Percentiles rank a stretch among this genome's conserved stretches.
phyloP scores from a whole-genome alignment of 225 moss, liverwort and hornwort genomes.

The Takakia lepidozioides region DNA sequence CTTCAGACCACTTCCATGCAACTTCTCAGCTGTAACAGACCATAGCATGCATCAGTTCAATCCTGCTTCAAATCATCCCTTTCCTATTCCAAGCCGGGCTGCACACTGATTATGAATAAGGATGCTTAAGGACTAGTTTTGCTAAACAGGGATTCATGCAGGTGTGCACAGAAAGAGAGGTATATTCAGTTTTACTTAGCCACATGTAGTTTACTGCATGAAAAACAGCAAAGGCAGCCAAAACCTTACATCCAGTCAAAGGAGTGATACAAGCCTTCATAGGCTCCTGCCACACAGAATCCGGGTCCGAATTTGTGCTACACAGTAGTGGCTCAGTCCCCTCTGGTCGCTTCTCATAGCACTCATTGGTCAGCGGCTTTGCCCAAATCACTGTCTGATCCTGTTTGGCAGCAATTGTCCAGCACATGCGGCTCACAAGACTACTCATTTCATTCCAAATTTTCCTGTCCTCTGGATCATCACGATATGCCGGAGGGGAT shows the following conservation, averaged over 20 bases:
- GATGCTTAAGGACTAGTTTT: too few relatives aligned
- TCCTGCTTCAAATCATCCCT: too few relatives aligned
- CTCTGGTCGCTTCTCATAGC: slow-evolving; percentile 70
- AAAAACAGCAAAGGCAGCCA: too few relatives aligned
- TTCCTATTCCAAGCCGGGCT: too few relatives aligned
- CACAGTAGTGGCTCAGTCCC: slow-evolving; percentile 79
- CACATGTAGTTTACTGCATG: too few relatives aligned
- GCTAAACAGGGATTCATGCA: too few relatives aligned
- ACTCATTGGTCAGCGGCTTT: slow-evolving; percentile 77
- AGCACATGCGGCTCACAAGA: slow-evolving; percentile 86
- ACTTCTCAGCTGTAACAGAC: too few relatives aligned
- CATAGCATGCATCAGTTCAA: too few relatives aligned
- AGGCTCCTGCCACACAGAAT: slow-evolving; percentile 66
- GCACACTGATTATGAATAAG: too few relatives aligned
- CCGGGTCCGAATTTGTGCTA: slow-evolving; percentile 55
- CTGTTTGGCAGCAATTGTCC: slow-evolving; percentile 88
- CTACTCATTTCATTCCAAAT: slow-evolving; percentile 85
- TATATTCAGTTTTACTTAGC: too few relatives aligned
- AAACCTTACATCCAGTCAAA: too few relatives aligned
- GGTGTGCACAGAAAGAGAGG: too few relatives aligned
- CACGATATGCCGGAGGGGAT: slow-evolving; percentile 88
- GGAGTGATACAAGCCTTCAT: slow-evolving; percentile 96
- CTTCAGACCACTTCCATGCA: slow-evolving; percentile 35
- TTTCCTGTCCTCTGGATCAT: slow-evolving; percentile 44
- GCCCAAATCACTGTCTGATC: slow-evolving; percentile 93